Percentiles rank a stretch among this genome's conserved stretches.
These are phyloP conservation scores for Letharia lupina DNA, from an alignment of 495 filamentous ascomycete species.

Conservation along the genomic window DNA sequence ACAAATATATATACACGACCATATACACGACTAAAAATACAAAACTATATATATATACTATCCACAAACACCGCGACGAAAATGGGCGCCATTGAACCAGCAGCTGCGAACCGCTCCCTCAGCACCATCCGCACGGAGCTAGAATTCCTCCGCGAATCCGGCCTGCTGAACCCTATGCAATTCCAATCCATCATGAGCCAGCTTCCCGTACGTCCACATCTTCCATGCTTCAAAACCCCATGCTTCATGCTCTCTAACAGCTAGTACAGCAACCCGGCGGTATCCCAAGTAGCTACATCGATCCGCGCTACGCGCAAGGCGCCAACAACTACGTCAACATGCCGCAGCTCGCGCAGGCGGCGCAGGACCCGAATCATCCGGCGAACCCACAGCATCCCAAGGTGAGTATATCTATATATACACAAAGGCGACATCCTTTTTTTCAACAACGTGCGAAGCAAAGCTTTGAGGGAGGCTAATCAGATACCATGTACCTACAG, in stretches of 20 bases:
- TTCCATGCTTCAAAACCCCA: not conserved
- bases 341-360: constrained; percentile 27
- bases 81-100: constrained; percentile 25
- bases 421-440: too few species aligned
- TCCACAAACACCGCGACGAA: not conserved
- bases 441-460: too few species aligned
- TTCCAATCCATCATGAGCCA: constrained; percentile 31
- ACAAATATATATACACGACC: too few species aligned
- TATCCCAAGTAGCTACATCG: constrained; percentile 25
- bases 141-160: constrained; percentile 29
- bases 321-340: constrained; percentile 21
- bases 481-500: constrained; percentile 1
- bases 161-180: constrained; percentile 26
- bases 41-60: too few species aligned
- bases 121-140: constrained; percentile 32
- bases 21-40: too few species aligned
- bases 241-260: too few species aligned
- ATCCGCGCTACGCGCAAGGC: constrained; percentile 25
- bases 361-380: constrained; percentile 29
- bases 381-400: constrained; percentile 30
- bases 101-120: constrained; percentile 31
- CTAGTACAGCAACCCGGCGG: constrained; percentile 24
- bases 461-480: too few species aligned
- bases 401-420: constrained; percentile 1
- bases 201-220: constrained; percentile 24